Evolutionary conservation across 2,329 filamentous ascomycete species (phyloP).

Genomic region (Xylaria polymorpha): DNA sequence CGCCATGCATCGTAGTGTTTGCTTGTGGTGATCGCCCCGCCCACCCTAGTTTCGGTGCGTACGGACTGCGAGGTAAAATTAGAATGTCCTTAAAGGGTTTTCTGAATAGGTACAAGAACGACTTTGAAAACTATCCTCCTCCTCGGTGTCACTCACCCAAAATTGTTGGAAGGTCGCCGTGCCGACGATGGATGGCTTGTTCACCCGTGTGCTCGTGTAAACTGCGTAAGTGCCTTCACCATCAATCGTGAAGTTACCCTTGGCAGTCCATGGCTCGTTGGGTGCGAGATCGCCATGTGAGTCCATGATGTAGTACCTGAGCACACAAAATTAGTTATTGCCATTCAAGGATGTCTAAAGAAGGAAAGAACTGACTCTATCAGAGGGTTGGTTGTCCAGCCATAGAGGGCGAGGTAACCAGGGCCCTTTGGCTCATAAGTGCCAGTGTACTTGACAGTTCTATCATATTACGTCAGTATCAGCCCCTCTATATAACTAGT

Average conservation of each 20-base stretch:
- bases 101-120: not conserved
- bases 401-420: conserved; percentile 67
- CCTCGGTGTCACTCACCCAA: conserved; percentile 49
- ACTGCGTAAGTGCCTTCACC: conserved; percentile 64
- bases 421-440: conserved; percentile 54
- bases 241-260: conserved; percentile 63
- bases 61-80: conserved; percentile 48
- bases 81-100: not conserved
- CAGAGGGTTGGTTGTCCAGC: conserved; percentile 55
- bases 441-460: conserved; percentile 52
- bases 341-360: not conserved
- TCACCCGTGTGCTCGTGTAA: conserved; percentile 60
- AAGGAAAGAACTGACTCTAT: conserved; percentile 54
- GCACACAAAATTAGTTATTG: not conserved
- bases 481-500: not conserved
- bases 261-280: conserved; percentile 58
- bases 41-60: conserved; percentile 60
- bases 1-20: conserved; percentile 67
- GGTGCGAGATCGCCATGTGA: conserved; percentile 62
- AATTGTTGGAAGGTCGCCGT: conserved; percentile 66
- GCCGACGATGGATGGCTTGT: conserved; percentile 65
- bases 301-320: conserved; percentile 66
- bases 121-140: not conserved
- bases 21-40: conserved; percentile 63
- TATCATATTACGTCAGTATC: conserved; percentile 33